A percentile compares a stretch with the other conserved stretches of the same genome.
phyloP scores from a whole-genome alignment of 805 yeast genomes.

The Lipomyces japonicus region DNA sequence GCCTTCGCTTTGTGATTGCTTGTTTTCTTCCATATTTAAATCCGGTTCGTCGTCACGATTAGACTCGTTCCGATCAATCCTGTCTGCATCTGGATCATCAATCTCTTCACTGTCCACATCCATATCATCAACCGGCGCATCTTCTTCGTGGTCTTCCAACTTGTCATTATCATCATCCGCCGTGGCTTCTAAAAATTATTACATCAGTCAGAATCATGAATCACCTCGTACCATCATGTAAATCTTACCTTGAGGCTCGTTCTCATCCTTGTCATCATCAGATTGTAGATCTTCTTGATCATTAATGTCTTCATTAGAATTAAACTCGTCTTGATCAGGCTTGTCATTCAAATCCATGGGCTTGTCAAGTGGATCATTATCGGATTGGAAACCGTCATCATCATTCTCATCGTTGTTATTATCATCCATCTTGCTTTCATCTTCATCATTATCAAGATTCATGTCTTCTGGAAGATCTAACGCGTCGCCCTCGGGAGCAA shows the following conservation, averaged over 20 bases:
- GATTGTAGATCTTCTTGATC: slow-evolving; percentile 7
- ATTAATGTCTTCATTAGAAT: background rate
- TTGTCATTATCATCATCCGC: slow-evolving; percentile 26
- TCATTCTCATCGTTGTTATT: slow-evolving; percentile 43
- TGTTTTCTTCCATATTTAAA: slow-evolving; percentile 41
- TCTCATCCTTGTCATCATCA: slow-evolving; percentile 34
- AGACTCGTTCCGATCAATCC: slow-evolving; percentile 37
- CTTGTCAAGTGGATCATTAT: slow-evolving; percentile 36
- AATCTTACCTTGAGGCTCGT: slow-evolving; percentile 9
- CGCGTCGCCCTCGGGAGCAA: slow-evolving; percentile 79
- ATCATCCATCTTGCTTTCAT: slow-evolving; percentile 41
- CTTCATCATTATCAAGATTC: slow-evolving; percentile 78
- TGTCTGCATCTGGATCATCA: slow-evolving; percentile 36
- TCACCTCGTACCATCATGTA: background rate
- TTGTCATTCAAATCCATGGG: slow-evolving; percentile 36
- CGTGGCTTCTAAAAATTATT: background rate
- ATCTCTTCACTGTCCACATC: slow-evolving; percentile 33
- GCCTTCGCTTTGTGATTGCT: slow-evolving; percentile 57
- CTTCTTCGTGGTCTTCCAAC: slow-evolving; percentile 34
- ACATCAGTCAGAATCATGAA: background rate
- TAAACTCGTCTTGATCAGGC: slow-evolving; percentile 36
- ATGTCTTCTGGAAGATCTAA: slow-evolving; percentile 90
- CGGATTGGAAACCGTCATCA: slow-evolving; percentile 38
- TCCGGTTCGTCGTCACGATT: slow-evolving; percentile 40
- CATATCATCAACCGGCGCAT: slow-evolving; percentile 33